Percentiles rank a stretch among this genome's conserved stretches.
Evolutionary conservation across 2,329 filamentous ascomycete species (phyloP).

Genomic region (Talaromyces sp.): DNA sequence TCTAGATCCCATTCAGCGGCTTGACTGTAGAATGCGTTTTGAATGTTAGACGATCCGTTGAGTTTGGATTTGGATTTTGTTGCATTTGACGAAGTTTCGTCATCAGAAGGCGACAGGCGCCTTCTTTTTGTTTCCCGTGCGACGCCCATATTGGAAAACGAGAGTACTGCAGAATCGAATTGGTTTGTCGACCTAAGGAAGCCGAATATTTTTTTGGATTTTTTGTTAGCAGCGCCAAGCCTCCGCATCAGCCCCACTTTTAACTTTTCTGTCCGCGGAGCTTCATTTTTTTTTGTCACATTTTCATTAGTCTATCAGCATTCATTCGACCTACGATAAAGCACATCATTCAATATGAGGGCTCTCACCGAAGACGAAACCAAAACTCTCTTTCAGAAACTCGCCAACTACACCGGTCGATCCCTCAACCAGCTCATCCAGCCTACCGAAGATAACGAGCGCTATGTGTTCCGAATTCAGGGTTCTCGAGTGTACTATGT

Average conservation of each 20-base stretch:
- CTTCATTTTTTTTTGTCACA: constrained; percentile 18
- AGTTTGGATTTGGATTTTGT: constrained; percentile 27
- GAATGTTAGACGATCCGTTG: constrained; percentile 26
- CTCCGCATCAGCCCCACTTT: constrained; percentile 25
- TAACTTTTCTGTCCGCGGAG: constrained; percentile 23
- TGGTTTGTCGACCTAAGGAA: background rate
- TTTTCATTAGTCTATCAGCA: background rate
- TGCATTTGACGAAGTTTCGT: constrained; percentile 27
- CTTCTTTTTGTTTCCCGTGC: constrained; percentile 50
- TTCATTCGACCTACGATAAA: background rate
- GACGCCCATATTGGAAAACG: constrained; percentile 43
- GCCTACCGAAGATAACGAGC: constrained; percentile 68
- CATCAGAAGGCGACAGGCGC: constrained; percentile 48
- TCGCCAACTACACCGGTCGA: constrained; percentile 87
- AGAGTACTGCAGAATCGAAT: background rate
- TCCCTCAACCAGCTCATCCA: constrained; percentile 82
- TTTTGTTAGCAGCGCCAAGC: constrained; percentile 29
- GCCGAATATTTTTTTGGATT: constrained; percentile 19
- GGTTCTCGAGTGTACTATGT: constrained; percentile 88
- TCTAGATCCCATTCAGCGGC: constrained; percentile 86
- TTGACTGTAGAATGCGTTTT: constrained; percentile 63
- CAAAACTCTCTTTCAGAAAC: constrained; percentile 80
- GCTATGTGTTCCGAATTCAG: constrained; percentile 82
- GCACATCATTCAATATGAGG: constrained; percentile 60
- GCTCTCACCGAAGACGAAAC: constrained; percentile 66